These are phyloP conservation scores for Eucommia ulmoides DNA, from an alignment of 257 asterid genomes.

Conservation along the genomic window DNA sequence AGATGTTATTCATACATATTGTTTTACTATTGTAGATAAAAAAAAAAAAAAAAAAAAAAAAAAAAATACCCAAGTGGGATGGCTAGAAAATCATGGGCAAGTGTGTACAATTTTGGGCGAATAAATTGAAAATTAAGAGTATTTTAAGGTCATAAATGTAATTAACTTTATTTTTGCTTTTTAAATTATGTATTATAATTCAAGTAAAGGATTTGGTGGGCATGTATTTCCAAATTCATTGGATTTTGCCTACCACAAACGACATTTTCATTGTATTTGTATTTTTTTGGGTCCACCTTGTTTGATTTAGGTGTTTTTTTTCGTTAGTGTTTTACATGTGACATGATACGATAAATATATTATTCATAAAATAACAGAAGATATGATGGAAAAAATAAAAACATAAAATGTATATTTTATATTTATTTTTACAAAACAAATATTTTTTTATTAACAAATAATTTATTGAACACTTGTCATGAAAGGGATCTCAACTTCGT, in stretches of 20 bases:
- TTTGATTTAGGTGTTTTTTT: constrained; percentile 8
- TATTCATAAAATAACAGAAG: constrained; percentile 6
- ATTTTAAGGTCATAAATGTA: too few species aligned
- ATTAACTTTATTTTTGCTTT: too few species aligned
- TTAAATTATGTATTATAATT: background rate
- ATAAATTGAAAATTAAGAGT: too few species aligned
- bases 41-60: too few species aligned
- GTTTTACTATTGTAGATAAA: too few species aligned
- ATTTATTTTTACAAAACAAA: background rate
- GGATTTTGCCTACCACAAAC: constrained; percentile 14
- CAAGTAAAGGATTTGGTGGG: constrained; percentile 13
- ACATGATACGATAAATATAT: constrained; percentile 6
- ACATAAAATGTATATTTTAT: background rate
- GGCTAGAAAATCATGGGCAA: too few species aligned
- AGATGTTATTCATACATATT: too few species aligned
- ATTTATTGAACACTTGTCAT: too few species aligned
- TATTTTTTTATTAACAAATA: too few species aligned
- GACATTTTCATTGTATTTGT: constrained; percentile 6
- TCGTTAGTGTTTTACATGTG: constrained; percentile 6
- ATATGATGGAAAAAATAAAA: constrained; percentile 7
- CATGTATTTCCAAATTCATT: constrained; percentile 9
- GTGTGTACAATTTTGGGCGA: too few species aligned
- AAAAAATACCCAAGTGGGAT: too few species aligned
- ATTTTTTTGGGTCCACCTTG: constrained; percentile 5
- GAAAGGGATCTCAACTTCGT: too few species aligned